A percentile compares a stretch with the other conserved stretches of the same genome.
Evolutionary conservation across 495 filamentous ascomycete species (phyloP).

Genomic region (Xylaria longipes): DNA sequence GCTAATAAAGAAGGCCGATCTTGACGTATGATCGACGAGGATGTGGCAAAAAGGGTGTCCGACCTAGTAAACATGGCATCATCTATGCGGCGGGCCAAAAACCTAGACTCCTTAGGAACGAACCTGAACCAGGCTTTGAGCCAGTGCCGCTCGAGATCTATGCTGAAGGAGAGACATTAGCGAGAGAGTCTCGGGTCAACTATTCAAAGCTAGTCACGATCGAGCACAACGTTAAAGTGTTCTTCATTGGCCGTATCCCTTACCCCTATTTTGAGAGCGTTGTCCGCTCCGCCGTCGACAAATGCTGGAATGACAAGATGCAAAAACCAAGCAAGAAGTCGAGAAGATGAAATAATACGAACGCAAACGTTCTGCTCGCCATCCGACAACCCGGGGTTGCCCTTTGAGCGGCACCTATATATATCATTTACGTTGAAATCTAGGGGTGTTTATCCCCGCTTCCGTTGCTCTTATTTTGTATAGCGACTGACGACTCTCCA

Average conservation of each 20-base stretch:
- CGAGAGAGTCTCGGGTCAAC: constrained; percentile 53
- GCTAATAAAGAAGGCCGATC: constrained; percentile 47
- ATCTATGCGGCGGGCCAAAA: constrained; percentile 41
- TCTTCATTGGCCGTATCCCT: constrained; percentile 51
- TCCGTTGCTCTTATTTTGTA: constrained; percentile 8
- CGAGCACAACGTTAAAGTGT: constrained; percentile 56
- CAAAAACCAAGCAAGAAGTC: constrained; percentile 38
- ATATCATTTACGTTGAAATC: constrained; percentile 23
- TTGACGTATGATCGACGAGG: constrained; percentile 53
- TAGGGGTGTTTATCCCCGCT: neutral
- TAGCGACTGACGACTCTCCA: neutral
- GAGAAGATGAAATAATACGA: constrained; percentile 31
- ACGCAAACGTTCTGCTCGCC: neutral
- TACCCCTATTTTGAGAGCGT: constrained; percentile 45
- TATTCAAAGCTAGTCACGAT: constrained; percentile 55
- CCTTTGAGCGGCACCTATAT: constrained; percentile 6
- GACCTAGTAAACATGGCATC: constrained; percentile 54
- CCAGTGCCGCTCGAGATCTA: constrained; percentile 46
- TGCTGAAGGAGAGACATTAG: constrained; percentile 48
- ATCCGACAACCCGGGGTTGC: neutral
- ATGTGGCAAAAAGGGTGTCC: constrained; percentile 54
- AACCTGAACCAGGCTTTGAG: constrained; percentile 50
- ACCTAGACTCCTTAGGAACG: constrained; percentile 41
- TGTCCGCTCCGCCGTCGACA: constrained; percentile 49
- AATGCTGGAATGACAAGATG: constrained; percentile 54